Evolutionary conservation across 345 rosid species (phyloP).

Genomic region (Dipteronia dyeriana): DNA sequence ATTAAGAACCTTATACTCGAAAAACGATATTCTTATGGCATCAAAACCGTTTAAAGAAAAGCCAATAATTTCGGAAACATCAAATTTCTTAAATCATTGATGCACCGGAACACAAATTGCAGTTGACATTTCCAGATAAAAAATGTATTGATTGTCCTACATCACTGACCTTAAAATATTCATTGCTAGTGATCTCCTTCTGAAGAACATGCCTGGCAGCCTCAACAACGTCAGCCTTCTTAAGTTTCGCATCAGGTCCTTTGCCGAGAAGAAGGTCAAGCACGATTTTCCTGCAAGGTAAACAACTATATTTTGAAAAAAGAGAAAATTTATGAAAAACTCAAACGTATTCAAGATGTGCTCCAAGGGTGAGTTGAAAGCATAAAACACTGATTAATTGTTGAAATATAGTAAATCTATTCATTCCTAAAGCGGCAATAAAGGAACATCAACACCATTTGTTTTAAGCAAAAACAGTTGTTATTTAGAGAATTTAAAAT

Average conservation of each 20-base stretch:
- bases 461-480: not conserved
- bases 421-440: not conserved
- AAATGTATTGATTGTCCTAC: not conserved
- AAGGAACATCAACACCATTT: not conserved
- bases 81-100: not conserved
- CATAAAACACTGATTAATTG: not conserved
- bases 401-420: not conserved
- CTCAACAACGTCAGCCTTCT: slow-evolving; percentile 59
- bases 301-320: not conserved
- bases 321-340: not conserved
- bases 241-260: slow-evolving; percentile 58
- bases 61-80: not conserved
- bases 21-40: not conserved
- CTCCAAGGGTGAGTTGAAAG: not conserved
- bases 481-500: slow-evolving; percentile 6
- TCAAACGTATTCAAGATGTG: not conserved
- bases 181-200: slow-evolving; percentile 46
- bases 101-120: not conserved
- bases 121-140: not conserved
- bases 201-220: slow-evolving; percentile 49
- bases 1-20: not conserved
- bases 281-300: slow-evolving; percentile 59
- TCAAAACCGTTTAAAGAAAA: not conserved
- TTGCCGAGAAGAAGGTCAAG: slow-evolving; percentile 54
- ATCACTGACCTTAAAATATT: slow-evolving; percentile 61